A percentile compares a stretch with the other conserved stretches of the same genome.
phyloP scores from a whole-genome alignment of 1,284 basidiomycete genomes.

The Sutorius eximius region DNA sequence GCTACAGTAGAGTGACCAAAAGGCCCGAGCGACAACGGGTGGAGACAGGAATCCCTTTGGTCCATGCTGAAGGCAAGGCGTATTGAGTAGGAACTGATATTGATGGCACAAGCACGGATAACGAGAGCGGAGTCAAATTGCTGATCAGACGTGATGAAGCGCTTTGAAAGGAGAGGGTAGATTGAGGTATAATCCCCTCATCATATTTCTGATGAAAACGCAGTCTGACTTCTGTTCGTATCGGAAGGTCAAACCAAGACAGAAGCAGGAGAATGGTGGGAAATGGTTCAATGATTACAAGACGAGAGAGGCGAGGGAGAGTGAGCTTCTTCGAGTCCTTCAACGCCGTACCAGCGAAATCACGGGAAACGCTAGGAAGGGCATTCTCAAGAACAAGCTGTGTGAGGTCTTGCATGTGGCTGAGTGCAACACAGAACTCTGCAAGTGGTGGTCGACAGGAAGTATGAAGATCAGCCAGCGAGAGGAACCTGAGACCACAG shows the following conservation, averaged over 20 bases:
- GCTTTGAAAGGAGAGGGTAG: constrained; percentile 17
- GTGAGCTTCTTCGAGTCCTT: constrained; percentile 6
- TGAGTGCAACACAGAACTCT: constrained; percentile 30
- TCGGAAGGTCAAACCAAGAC: constrained; percentile 18
- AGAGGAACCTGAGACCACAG: constrained; percentile 31
- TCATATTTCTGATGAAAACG: constrained; percentile 14
- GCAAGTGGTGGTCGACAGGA: constrained; percentile 23
- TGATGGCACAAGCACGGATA: constrained; percentile 17
- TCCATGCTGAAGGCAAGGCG: constrained; percentile 19
- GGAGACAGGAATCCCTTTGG: constrained; percentile 8
- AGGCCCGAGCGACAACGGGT: constrained; percentile 9
- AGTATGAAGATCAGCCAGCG: constrained; percentile 24
- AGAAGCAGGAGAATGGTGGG: constrained; percentile 19
- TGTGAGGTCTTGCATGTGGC: constrained; percentile 31
- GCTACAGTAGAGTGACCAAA: background rate
- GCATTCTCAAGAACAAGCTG: constrained; percentile 33
- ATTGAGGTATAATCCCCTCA: constrained; percentile 8
- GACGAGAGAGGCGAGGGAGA: constrained; percentile 21
- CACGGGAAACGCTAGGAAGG: constrained; percentile 21
- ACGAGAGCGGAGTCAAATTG: background rate
- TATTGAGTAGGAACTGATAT: constrained; percentile 5
- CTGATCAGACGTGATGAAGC: constrained; percentile 12
- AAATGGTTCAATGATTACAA: constrained; percentile 21
- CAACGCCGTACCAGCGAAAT: background rate
- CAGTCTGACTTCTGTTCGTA: constrained; percentile 20